Evolutionary conservation across 306 rosid genomes (phyloP).

Genomic region (Fagus sylvatica): DNA sequence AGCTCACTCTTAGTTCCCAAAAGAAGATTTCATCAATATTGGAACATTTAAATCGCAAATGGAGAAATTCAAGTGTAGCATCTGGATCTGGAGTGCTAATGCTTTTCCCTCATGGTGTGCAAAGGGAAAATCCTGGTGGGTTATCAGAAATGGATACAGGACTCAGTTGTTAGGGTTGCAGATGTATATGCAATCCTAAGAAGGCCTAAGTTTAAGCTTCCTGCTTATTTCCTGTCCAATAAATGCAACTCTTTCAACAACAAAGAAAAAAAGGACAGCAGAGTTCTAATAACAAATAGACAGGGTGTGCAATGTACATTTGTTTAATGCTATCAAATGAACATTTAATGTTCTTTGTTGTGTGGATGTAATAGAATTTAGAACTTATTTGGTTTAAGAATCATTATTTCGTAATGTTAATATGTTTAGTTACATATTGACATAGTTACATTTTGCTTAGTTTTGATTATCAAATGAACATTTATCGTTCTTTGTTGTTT

Average conservation of each 20-base stretch:
- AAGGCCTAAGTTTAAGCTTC: conserved; percentile 91
- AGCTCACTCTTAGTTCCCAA: conserved; percentile 83
- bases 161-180: conserved; percentile 71
- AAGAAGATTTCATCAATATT: conserved; percentile 91
- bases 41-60: conserved; percentile 90
- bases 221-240: conserved; percentile 16
- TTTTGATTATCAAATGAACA: too few species aligned
- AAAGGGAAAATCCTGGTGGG: conserved; percentile 57
- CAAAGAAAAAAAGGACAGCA: too few species aligned
- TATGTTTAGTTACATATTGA: too few species aligned
- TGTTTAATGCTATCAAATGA: too few species aligned
- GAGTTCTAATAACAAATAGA: too few species aligned
- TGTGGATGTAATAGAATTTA: too few species aligned
- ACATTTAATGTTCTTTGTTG: too few species aligned
- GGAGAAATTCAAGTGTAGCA: conserved; percentile 92
- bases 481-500: too few species aligned
- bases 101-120: conserved; percentile 75
- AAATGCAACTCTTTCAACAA: background rate
- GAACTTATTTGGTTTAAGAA: too few species aligned
- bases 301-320: too few species aligned
- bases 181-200: conserved; percentile 74
- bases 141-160: conserved; percentile 78
- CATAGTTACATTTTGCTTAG: too few species aligned
- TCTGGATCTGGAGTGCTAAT: conserved; percentile 59
- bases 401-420: too few species aligned